Percentiles rank a stretch among this genome's conserved stretches.
These are phyloP conservation scores for Mycena rosella DNA, from an alignment of 768 basidiomycete genomes.

Conservation along the genomic window DNA sequence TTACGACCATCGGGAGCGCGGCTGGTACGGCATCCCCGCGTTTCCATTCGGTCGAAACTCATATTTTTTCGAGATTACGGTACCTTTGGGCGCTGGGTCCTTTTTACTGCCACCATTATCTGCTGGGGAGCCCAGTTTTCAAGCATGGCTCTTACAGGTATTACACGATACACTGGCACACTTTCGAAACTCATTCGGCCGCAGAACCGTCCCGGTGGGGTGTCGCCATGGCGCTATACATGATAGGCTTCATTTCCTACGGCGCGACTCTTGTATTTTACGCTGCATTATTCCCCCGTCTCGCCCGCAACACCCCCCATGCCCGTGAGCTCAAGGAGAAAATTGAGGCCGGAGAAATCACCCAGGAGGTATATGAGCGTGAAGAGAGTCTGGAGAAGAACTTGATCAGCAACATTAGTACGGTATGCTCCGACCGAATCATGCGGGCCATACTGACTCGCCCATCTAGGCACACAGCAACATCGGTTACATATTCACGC, in stretches of 20 bases:
- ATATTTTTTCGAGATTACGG: conserved; percentile 61
- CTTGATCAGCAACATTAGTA: conserved; percentile 86
- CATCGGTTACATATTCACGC: conserved; percentile 76
- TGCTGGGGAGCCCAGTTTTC: conserved; percentile 89
- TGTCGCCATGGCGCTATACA: conserved; percentile 83
- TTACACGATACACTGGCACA: conserved; percentile 30
- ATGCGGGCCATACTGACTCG: not conserved
- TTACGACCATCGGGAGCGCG: conserved; percentile 83
- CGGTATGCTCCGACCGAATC: conserved; percentile 55
- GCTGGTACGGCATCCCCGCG: conserved; percentile 52
- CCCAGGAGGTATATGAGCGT: conserved; percentile 72
- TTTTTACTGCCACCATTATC: conserved; percentile 76
- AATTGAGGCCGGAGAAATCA: conserved; percentile 71
- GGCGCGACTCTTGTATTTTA: conserved; percentile 88
- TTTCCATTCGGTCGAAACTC: not conserved
- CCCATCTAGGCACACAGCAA: conserved; percentile 75
- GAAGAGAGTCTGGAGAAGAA: conserved; percentile 90
- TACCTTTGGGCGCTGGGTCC: conserved; percentile 81
- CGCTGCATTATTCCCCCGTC: conserved; percentile 81
- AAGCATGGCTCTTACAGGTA: conserved; percentile 79
- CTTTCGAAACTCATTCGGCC: not conserved
- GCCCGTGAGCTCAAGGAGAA: conserved; percentile 66
- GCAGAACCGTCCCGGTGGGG: conserved; percentile 77
- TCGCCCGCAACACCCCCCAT: conserved; percentile 82
- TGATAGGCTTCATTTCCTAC: conserved; percentile 83